These are phyloP conservation scores for Cunninghamia lanceolata DNA, from an alignment of 75 land plant species.

Conservation along the genomic window DNA sequence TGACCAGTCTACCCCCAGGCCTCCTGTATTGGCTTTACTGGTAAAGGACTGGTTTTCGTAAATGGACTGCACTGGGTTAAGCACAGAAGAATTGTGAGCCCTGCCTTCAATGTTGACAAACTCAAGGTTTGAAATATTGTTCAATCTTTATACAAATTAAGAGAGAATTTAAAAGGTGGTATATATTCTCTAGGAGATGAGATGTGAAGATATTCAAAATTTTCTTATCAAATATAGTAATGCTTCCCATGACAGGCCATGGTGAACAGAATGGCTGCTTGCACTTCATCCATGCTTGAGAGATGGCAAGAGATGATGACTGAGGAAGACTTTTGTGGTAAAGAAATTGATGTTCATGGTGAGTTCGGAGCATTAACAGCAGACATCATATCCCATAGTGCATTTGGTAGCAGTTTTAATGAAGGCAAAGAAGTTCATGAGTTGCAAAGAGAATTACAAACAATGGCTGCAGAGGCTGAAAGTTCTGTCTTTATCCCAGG, in stretches of 20 bases:
- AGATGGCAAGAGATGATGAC: slow-evolving; percentile 24
- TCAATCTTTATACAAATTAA: neutral
- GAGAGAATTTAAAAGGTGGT: neutral
- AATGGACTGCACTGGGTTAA: slow-evolving; percentile 25
- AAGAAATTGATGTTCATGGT: slow-evolving; percentile 23
- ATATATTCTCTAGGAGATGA: neutral
- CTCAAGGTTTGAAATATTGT: slow-evolving; percentile 27
- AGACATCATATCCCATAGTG: slow-evolving; percentile 47
- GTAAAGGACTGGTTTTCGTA: slow-evolving; percentile 21
- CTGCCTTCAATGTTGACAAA: slow-evolving; percentile 32
- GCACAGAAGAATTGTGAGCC: slow-evolving; percentile 12
- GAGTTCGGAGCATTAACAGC: slow-evolving; percentile 39
- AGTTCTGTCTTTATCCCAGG: slow-evolving; percentile 28
- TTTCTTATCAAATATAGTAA: neutral
- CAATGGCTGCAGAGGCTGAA: neutral
- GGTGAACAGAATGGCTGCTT: slow-evolving; percentile 29
- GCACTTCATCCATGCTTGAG: slow-evolving; percentile 31
- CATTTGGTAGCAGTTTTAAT: slow-evolving; percentile 51
- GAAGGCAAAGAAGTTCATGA: slow-evolving; percentile 41
- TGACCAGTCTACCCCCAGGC: neutral
- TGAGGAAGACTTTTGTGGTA: slow-evolving; percentile 4
- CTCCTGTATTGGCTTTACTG: slow-evolving; percentile 6
- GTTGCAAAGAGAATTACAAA: slow-evolving; percentile 25
- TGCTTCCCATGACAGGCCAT: slow-evolving; percentile 20
- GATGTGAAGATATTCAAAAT: neutral